A percentile compares a stretch with the other conserved stretches of the same genome.
These are phyloP conservation scores for Magnolia kwangsiensis DNA, from an alignment of 164 flowering plant species.

Conservation along the genomic window DNA sequence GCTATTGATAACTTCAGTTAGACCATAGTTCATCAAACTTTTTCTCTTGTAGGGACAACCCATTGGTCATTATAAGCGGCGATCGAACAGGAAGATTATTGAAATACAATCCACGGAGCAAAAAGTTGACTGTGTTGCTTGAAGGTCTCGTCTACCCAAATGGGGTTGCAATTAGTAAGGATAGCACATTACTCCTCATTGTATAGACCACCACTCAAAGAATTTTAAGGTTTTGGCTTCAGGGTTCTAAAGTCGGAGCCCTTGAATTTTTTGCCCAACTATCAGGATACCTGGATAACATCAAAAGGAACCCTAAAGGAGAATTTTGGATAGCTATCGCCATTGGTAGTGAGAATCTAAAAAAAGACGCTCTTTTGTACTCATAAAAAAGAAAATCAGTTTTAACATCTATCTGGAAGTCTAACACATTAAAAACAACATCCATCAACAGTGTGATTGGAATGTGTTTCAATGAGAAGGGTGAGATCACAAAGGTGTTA, in stretches of 20 bases:
- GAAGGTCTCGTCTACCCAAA: conserved; percentile 26
- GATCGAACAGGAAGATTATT: conserved; percentile 41
- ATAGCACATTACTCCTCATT: conserved; percentile 26
- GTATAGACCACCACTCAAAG: conserved; percentile 58
- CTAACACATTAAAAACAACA: background rate
- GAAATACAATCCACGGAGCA: conserved; percentile 29
- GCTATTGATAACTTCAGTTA: no score
- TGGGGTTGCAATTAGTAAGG: conserved; percentile 41
- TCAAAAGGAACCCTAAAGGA: conserved; percentile 19
- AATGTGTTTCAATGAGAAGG: conserved; percentile 26
- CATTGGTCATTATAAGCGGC: conserved; percentile 5
- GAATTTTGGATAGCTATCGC: conserved; percentile 15
- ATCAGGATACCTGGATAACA: conserved; percentile 21
- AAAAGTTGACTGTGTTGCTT: conserved; percentile 20
- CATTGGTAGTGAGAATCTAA: background rate
- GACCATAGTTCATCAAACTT: background rate
- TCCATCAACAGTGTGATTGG: background rate
- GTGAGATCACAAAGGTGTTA: conserved; percentile 25
- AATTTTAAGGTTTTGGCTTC: conserved; percentile 12
- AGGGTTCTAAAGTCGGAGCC: conserved; percentile 10
- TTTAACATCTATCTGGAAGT: background rate
- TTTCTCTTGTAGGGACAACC: background rate
- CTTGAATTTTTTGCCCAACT: conserved; percentile 11
- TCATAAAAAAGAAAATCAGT: background rate
- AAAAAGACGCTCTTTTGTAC: background rate